Conservation (phyloP, 306 rosid genomes). For the Vigna mungo region DNA sequence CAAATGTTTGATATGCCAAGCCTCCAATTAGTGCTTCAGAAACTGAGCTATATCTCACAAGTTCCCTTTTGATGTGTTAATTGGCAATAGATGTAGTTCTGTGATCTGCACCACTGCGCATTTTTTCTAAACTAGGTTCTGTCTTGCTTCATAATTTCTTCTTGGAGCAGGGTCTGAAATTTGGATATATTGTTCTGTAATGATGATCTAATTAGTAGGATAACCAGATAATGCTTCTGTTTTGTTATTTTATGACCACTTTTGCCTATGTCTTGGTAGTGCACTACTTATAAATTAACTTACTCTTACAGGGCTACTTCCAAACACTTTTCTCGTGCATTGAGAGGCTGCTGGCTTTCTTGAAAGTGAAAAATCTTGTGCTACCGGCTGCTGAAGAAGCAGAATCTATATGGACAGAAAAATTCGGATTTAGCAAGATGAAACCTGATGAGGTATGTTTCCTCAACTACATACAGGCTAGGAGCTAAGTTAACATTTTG, state of each 20-base stretch:
- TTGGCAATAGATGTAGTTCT: constrained; percentile 15
- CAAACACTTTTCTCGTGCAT: constrained; percentile 88
- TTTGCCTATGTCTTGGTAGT: constrained; percentile 3
- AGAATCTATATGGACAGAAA: constrained; percentile 86
- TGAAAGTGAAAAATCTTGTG: constrained; percentile 80
- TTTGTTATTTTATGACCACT: constrained; percentile 1
- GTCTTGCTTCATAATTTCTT: constrained; percentile 33
- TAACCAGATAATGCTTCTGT: background rate
- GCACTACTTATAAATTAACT: constrained; percentile 15
- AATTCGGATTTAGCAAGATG: constrained; percentile 82
- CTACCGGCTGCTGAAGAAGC: constrained; percentile 98
- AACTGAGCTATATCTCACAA: constrained; percentile 9
- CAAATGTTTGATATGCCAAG: constrained; percentile 21
- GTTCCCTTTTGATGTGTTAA: constrained; percentile 12
- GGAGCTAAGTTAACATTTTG: constrained; percentile 27
- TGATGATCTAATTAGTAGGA: constrained; percentile 2
- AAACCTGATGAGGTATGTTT: constrained; percentile 74
- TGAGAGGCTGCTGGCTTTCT: constrained; percentile 79
- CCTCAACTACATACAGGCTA: background rate
- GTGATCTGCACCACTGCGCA: background rate
- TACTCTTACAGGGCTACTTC: constrained; percentile 80
- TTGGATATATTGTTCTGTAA: constrained; percentile 30
- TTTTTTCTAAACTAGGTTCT: background rate
- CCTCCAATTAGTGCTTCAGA: constrained; percentile 19
- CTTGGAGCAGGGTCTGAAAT: constrained; percentile 13